Evolutionary conservation across 139 green algal species (phyloP).

Genomic region (Tetradesmus obliquus): DNA sequence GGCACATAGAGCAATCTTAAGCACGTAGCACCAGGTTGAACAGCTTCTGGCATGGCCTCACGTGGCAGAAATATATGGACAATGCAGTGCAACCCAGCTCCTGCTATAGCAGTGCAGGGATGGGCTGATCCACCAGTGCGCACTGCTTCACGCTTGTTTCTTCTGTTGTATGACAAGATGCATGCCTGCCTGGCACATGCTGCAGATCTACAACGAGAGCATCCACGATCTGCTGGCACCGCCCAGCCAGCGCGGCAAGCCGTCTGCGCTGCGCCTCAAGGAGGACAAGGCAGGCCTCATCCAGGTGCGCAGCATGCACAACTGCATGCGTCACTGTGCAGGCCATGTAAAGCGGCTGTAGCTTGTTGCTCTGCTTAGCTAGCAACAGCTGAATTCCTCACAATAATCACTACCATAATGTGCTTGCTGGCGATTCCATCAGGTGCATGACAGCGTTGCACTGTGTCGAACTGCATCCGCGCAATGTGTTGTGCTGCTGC

Average conservation of each 20-base stretch:
- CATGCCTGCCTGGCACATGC: no score
- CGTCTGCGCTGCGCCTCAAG: conserved; percentile 60
- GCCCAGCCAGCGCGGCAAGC: not conserved
- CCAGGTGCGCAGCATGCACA: not conserved
- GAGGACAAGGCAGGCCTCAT: conserved; percentile 59
- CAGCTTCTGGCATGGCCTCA: not conserved
- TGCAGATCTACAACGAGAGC: conserved; percentile 85
- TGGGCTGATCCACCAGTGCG: no score
- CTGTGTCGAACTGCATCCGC: not conserved
- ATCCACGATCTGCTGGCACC: conserved; percentile 81
- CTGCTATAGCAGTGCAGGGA: no score
- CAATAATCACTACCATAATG: not conserved
- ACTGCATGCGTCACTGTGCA: not conserved
- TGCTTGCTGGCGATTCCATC: not conserved
- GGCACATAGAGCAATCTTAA: not conserved
- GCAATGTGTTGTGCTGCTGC: not conserved
- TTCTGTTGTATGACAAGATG: no score
- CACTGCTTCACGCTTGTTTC: no score
- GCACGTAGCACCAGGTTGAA: not conserved
- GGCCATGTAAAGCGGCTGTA: not conserved
- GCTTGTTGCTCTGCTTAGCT: no score
- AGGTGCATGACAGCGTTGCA: not conserved
- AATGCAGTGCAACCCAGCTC: no score
- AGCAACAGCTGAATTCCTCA: not conserved
- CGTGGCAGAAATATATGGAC: not conserved